phyloP scores from a whole-genome alignment of 202 grass and related monocot genomes.

The Musa balbisiana region DNA sequence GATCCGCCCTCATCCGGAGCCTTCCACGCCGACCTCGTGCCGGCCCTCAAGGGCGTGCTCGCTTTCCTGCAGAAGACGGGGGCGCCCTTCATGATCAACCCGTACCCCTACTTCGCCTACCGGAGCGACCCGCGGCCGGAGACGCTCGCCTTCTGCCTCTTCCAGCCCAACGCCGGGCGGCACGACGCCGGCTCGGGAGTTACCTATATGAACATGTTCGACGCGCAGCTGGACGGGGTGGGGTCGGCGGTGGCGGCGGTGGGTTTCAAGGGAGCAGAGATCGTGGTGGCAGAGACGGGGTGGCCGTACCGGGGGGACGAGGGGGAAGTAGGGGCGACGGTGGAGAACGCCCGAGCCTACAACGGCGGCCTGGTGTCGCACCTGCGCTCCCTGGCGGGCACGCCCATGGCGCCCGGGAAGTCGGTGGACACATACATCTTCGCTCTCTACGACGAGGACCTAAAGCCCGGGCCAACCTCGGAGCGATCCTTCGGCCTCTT shows the following conservation, averaged over 20 bases:
- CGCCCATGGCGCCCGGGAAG: constrained; percentile 66
- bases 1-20: constrained; percentile 80
- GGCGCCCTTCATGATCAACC: constrained; percentile 91
- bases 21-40: constrained; percentile 51
- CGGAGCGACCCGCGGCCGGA: constrained; percentile 67
- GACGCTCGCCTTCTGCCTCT: constrained; percentile 90
- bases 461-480: constrained; percentile 68
- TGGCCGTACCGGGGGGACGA: constrained; percentile 75
- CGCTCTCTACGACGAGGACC: constrained; percentile 94
- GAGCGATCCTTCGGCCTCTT: constrained; percentile 85
- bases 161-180: constrained; percentile 78
- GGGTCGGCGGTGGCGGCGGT: constrained; percentile 44
- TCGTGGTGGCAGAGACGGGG: constrained; percentile 90
- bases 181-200: constrained; percentile 53
- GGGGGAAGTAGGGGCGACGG: constrained; percentile 48
- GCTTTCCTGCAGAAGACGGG: constrained; percentile 57
- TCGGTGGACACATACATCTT: constrained; percentile 90
- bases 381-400: constrained; percentile 64
- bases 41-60: constrained; percentile 56
- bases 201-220: constrained; percentile 98
- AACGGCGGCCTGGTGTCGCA: constrained; percentile 59
- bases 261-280: constrained; percentile 46
- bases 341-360: constrained; percentile 71
- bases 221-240: constrained; percentile 90
- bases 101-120: constrained; percentile 98